phyloP scores from a whole-genome alignment of 1,284 basidiomycete genomes.

The Clitocybe nebularis region DNA sequence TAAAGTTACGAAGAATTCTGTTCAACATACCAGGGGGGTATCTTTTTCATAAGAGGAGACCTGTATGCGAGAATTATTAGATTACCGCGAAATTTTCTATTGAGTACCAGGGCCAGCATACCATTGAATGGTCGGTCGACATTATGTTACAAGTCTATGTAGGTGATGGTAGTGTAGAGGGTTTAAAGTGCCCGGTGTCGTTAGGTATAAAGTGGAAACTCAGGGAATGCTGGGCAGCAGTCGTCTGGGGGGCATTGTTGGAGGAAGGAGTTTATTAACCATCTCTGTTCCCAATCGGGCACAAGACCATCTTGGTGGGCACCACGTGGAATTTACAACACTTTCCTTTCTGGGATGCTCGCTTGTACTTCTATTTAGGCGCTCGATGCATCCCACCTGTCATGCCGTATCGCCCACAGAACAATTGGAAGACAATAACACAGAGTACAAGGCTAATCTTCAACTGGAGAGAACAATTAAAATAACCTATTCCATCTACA shows the following conservation, averaged over 20 bases:
- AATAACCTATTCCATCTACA: no score
- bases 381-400: no score
- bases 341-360: slow-evolving; percentile 20
- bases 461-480: no score
- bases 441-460: background rate
- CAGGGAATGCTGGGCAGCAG: slow-evolving; percentile 12
- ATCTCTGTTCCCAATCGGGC: slow-evolving; percentile 20
- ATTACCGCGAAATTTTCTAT: slow-evolving; percentile 3
- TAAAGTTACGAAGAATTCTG: background rate
- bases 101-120: slow-evolving; percentile 17
- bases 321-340: slow-evolving; percentile 31
- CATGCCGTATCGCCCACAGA: slow-evolving; percentile 2
- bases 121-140: slow-evolving; percentile 30
- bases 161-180: slow-evolving; percentile 11
- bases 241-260: slow-evolving; percentile 10
- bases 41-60: slow-evolving; percentile 28
- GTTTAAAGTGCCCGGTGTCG: slow-evolving; percentile 1
- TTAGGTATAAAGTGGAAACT: slow-evolving; percentile 5
- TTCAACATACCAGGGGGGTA: slow-evolving; percentile 14
- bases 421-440: slow-evolving; percentile 9
- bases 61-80: slow-evolving; percentile 15
- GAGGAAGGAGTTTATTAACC: slow-evolving; percentile 20
- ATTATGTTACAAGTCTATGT: slow-evolving; percentile 17
- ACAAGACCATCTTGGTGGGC: slow-evolving; percentile 22
- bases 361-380: slow-evolving; percentile 7